These are phyloP conservation scores for Dalbergia cochinchinensis DNA, from an alignment of 306 rosid species.

Conservation along the genomic window DNA sequence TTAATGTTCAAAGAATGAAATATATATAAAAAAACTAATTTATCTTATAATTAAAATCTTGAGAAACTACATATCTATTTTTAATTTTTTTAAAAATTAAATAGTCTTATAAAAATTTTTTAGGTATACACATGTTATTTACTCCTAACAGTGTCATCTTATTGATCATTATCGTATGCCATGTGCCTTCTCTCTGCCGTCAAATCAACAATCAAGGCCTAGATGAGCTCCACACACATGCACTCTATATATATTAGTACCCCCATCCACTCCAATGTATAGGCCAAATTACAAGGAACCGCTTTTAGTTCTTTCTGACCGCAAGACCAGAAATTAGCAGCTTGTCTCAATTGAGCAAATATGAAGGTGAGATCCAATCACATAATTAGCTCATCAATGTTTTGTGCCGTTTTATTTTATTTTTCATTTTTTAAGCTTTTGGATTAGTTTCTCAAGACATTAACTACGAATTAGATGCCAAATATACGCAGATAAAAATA, in stretches of 20 bases:
- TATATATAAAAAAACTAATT: too few species aligned
- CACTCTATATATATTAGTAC: neutral
- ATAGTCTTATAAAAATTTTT: too few species aligned
- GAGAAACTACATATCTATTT: too few species aligned
- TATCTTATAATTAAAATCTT: too few species aligned
- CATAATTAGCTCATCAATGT: neutral
- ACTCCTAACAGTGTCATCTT: too few species aligned
- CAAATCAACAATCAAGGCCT: neutral
- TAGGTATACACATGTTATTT: too few species aligned
- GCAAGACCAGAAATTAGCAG: neutral
- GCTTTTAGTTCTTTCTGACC: neutral
- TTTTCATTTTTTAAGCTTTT: neutral
- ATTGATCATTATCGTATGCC: too few species aligned
- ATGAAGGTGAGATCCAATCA: neutral
- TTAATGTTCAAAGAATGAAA: too few species aligned
- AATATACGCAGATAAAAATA: constrained; percentile 49
- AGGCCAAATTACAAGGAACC: neutral
- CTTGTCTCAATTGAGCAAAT: neutral
- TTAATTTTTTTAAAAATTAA: too few species aligned
- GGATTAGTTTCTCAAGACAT: neutral
- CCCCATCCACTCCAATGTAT: neutral
- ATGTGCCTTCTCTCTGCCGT: neutral
- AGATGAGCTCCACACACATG: neutral
- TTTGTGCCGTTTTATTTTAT: neutral
- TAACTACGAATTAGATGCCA: neutral